Evolutionary conservation across 1,139 yeast species (phyloP).

Genomic region (Pichia sp.): DNA sequence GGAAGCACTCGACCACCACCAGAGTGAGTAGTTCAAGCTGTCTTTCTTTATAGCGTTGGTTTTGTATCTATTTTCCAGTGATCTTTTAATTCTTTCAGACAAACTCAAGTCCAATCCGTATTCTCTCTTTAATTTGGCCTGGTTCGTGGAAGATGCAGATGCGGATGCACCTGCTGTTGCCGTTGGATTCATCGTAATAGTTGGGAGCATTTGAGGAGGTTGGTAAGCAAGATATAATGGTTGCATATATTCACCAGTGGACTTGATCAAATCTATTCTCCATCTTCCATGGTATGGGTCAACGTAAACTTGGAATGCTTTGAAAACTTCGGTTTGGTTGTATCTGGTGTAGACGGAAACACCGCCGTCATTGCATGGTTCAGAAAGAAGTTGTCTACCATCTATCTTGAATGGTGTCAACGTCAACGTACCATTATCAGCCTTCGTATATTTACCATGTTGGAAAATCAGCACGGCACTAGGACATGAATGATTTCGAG

Average conservation of each 20-base stretch:
- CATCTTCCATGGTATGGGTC: constrained; percentile 82
- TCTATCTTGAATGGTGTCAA: constrained; percentile 78
- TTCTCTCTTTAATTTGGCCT: constrained; percentile 9
- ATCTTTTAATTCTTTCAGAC: constrained; percentile 51
- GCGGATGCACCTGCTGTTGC: constrained; percentile 39
- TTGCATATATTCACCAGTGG: constrained; percentile 78
- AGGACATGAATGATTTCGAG: constrained; percentile 76
- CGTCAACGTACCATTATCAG: constrained; percentile 61
- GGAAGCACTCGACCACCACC: constrained; percentile 47
- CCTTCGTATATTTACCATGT: constrained; percentile 74
- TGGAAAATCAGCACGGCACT: constrained; percentile 78
- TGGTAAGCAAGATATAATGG: constrained; percentile 87
- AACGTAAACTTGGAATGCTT: constrained; percentile 54
- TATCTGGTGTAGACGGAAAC: constrained; percentile 67
- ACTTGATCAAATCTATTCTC: constrained; percentile 68
- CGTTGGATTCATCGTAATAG: constrained; percentile 85
- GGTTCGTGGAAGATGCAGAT: constrained; percentile 29
- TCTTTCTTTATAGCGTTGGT: constrained; percentile 63
- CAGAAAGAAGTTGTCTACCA: constrained; percentile 86
- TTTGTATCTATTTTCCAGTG: constrained; percentile 73
- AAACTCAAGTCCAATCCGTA: constrained; percentile 19
- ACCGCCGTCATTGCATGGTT: constrained; percentile 67
- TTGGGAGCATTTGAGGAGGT: constrained; percentile 96
- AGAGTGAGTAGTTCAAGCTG: constrained; percentile 43
- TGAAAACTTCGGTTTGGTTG: constrained; percentile 58